Evolutionary conservation across 163 green algal genomes (phyloP).

Genomic region (Prototheca wickerhamii): DNA sequence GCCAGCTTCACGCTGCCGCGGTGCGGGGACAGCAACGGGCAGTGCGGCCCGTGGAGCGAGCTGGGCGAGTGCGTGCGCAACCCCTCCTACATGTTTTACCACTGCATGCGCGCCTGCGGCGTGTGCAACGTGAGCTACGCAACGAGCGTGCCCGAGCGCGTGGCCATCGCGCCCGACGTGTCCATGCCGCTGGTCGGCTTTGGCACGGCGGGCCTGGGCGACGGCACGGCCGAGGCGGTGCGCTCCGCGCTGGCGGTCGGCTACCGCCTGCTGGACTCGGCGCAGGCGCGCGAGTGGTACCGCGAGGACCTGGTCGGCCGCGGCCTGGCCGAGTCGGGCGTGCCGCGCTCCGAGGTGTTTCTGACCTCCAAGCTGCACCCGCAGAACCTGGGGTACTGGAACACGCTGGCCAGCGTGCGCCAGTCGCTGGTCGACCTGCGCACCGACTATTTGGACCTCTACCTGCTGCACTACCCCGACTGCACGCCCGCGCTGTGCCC

Average conservation of each 20-base stretch:
- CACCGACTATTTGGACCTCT: slow-evolving; percentile 62
- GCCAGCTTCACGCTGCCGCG: slow-evolving; percentile 2
- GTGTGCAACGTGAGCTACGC: slow-evolving; percentile 18
- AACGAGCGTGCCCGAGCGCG: background rate
- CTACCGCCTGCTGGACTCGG: slow-evolving; percentile 65
- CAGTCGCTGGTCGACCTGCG: slow-evolving; percentile 43
- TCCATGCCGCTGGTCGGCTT: slow-evolving; percentile 65
- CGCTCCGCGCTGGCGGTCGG: slow-evolving; percentile 44
- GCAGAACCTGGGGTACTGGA: slow-evolving; percentile 50
- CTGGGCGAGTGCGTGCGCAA: slow-evolving; percentile 16
- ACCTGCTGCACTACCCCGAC: slow-evolving; percentile 75
- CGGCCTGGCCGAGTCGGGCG: slow-evolving; percentile 20
- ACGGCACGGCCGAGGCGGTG: slow-evolving; percentile 42
- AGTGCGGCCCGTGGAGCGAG: slow-evolving; percentile 5
- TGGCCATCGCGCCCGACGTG: slow-evolving; percentile 38
- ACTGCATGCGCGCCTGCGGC: slow-evolving; percentile 20
- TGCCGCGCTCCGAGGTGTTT: slow-evolving; percentile 50
- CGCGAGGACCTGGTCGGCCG: slow-evolving; percentile 65
- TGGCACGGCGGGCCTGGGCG: slow-evolving; percentile 62
- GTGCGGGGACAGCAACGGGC: slow-evolving; percentile 2
- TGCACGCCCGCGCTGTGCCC: slow-evolving; percentile 62
- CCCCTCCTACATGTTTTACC: slow-evolving; percentile 25
- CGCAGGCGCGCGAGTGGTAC: slow-evolving; percentile 77
- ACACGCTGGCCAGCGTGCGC: slow-evolving; percentile 36
- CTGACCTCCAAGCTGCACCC: slow-evolving; percentile 80